Conservation (phyloP, 495 filamentous ascomycete species). For the Hypoxylon intermedium region DNA sequence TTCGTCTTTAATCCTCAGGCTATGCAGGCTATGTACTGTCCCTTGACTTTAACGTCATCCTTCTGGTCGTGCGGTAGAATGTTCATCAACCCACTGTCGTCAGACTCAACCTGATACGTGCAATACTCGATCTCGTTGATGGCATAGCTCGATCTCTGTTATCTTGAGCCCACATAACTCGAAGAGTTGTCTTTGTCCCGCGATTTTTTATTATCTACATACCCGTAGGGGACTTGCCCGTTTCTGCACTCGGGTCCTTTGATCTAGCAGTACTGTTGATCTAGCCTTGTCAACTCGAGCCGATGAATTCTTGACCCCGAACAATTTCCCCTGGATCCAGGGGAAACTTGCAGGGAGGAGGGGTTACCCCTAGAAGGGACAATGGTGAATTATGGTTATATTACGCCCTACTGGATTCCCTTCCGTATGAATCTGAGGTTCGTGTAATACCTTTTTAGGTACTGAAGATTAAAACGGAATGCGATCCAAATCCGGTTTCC, state of each 20-base stretch:
- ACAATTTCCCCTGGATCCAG: conserved; percentile 26
- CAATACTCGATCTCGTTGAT: conserved; percentile 11
- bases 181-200: too few species aligned
- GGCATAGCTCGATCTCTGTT: background rate
- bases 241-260: conserved; percentile 24
- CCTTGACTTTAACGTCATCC: conserved; percentile 1
- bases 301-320: conserved; percentile 17
- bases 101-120: conserved; percentile 17
- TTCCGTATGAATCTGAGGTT: too few species aligned
- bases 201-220: too few species aligned
- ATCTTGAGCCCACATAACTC: too few species aligned
- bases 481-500: too few species aligned
- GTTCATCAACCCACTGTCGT: conserved; percentile 31
- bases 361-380: conserved; percentile 12
- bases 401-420: background rate
- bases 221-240: conserved; percentile 12
- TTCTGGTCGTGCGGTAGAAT: background rate
- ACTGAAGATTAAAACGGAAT: too few species aligned
- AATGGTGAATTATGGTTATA: conserved; percentile 8
- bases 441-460: too few species aligned
- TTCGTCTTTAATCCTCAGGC: conserved; percentile 23
- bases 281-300: conserved; percentile 27
- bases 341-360: conserved; percentile 16
- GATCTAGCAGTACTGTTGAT: background rate
- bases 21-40: conserved; percentile 5